Percentiles rank a stretch among this genome's conserved stretches.
phyloP scores from a whole-genome alignment of 73 alveolate species.

The Symbiodinium pilosum region DNA sequence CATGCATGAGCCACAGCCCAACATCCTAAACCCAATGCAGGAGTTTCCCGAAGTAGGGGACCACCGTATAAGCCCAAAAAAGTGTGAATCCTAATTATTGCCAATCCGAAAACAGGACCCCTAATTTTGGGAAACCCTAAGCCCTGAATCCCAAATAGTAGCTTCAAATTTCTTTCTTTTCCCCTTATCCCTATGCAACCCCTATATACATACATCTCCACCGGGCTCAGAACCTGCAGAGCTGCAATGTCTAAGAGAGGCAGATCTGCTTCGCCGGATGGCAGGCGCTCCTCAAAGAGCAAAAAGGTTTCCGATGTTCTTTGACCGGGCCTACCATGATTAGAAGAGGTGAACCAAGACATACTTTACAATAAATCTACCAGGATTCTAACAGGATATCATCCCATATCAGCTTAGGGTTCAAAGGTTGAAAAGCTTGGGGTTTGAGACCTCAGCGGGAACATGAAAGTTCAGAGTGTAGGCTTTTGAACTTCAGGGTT shows the following conservation, averaged over 20 bases:
- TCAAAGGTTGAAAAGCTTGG: neutral
- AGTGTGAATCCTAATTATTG: neutral
- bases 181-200: neutral
- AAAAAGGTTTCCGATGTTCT: too few species aligned
- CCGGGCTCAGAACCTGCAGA: neutral
- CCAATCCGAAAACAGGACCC: neutral
- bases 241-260: conserved; percentile 13
- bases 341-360: too few species aligned
- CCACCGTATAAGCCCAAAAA: neutral
- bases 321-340: too few species aligned
- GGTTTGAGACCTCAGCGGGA: neutral
- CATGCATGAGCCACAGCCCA: neutral
- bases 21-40: neutral
- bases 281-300: conserved; percentile 58
- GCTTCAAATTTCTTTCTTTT: too few species aligned
- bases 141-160: neutral
- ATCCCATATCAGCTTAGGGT: neutral
- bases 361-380: too few species aligned
- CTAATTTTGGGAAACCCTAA: neutral
- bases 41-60: too few species aligned
- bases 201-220: neutral
- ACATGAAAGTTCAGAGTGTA: neutral
- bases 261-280: conserved; percentile 42
- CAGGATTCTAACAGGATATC: too few species aligned
- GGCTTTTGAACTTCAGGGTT: neutral